Evolutionary conservation across 139 green algal species (phyloP).

Genomic region (Mychonastes homosphaera): DNA sequence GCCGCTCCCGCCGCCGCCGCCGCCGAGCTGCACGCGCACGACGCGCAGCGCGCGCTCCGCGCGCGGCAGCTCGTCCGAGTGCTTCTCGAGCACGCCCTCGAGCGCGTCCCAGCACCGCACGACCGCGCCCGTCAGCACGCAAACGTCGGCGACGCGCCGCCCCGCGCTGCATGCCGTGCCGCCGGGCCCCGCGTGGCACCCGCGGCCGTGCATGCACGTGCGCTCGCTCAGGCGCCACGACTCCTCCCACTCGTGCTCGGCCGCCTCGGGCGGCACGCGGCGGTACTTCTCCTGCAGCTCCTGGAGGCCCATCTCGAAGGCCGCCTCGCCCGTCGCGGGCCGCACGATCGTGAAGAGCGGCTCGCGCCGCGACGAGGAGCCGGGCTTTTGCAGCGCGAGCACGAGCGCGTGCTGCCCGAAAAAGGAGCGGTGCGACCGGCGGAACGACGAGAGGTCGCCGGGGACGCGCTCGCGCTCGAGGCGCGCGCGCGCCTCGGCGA

Average conservation of each 20-base stretch:
- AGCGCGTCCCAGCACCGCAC: conserved; percentile 72
- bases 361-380: conserved; percentile 21
- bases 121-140: conserved; percentile 53
- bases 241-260: conserved; percentile 49
- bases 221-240: conserved; percentile 32
- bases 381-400: conserved; percentile 50
- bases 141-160: too few species aligned
- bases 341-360: conserved; percentile 46
- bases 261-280: conserved; percentile 25
- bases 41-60: conserved; percentile 58
- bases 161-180: too few species aligned
- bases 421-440: conserved; percentile 28
- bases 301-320: conserved; percentile 67
- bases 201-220: conserved; percentile 56
- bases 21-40: conserved; percentile 28
- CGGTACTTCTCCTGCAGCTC: conserved; percentile 62
- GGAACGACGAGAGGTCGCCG: conserved; percentile 41
- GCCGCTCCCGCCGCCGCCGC: not conserved
- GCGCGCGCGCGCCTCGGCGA: conserved; percentile 15
- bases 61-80: conserved; percentile 46
- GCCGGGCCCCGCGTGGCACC: too few species aligned
- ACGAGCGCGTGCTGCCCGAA: conserved; percentile 34
- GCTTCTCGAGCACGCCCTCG: conserved; percentile 48
- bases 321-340: conserved; percentile 54
- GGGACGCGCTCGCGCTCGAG: conserved; percentile 38